A percentile compares a stretch with the other conserved stretches of the same genome.
Conservation (phyloP, 768 basidiomycete species). For the Amanita exitialis region DNA sequence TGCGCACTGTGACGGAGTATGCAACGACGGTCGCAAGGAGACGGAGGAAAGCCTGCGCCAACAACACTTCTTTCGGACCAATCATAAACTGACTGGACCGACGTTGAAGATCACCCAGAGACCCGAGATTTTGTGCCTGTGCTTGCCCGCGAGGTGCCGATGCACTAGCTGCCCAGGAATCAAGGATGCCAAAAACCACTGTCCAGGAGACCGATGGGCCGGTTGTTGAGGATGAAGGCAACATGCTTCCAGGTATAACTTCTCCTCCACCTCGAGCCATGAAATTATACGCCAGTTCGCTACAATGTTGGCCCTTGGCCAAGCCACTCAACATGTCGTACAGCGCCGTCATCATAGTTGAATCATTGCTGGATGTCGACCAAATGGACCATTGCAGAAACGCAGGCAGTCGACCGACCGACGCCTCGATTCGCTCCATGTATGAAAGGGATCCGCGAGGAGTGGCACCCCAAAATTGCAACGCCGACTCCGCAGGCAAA, state of each 20-base stretch:
- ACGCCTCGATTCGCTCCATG: conserved; percentile 51
- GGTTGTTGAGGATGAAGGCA: conserved; percentile 38
- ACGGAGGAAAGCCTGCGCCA: conserved; percentile 74
- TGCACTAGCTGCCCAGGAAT: conserved; percentile 59
- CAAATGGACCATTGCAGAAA: conserved; percentile 13
- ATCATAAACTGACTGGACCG: conserved; percentile 38
- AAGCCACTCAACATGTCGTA: conserved; percentile 87
- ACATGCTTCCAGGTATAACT: conserved; percentile 48
- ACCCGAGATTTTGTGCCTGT: conserved; percentile 32
- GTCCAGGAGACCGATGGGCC: conserved; percentile 69
- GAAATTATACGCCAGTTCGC: conserved; percentile 84
- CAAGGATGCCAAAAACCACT: conserved; percentile 63
- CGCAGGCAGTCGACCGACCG: conserved; percentile 46
- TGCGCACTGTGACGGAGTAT: conserved; percentile 68
- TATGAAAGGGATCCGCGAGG: conserved; percentile 39
- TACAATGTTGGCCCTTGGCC: conserved; percentile 75
- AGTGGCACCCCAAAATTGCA: conserved; percentile 80
- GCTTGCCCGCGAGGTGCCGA: conserved; percentile 33
- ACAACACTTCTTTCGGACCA: conserved; percentile 61
- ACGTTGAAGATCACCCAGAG: conserved; percentile 22
- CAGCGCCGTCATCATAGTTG: conserved; percentile 65
- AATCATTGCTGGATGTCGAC: conserved; percentile 48
- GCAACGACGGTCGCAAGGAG: conserved; percentile 69
- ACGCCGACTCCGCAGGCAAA: conserved; percentile 63
- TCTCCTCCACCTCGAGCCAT: conserved; percentile 70